A percentile compares a stretch with the other conserved stretches of the same genome.
Evolutionary conservation across 1,284 basidiomycete species (phyloP).

Genomic region (Phellopilus nigrolimitatus): DNA sequence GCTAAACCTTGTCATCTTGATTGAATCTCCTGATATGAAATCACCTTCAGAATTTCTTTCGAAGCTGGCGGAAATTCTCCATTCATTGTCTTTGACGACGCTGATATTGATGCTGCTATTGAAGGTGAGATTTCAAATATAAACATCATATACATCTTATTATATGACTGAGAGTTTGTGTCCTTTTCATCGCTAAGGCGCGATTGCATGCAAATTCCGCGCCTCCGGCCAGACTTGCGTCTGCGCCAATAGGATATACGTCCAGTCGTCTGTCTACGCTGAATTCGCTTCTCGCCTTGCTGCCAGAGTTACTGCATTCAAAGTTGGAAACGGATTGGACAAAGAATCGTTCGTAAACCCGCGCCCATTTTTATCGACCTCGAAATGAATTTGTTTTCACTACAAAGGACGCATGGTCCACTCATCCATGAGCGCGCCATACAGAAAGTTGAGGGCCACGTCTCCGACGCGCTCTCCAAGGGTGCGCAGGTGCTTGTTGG

Average conservation of each 20-base stretch:
- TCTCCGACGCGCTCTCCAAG: constrained; percentile 76
- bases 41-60: constrained; percentile 58
- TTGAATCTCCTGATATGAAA: constrained; percentile 7
- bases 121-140: constrained; percentile 43
- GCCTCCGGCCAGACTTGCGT: constrained; percentile 89
- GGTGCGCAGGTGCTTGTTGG: constrained; percentile 90
- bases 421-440: constrained; percentile 86
- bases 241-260: constrained; percentile 82
- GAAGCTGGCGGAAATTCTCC: constrained; percentile 90
- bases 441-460: constrained; percentile 84
- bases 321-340: constrained; percentile 87
- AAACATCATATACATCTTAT: background rate
- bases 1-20: constrained; percentile 17
- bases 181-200: constrained; percentile 41
- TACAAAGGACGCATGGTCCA: constrained; percentile 79
- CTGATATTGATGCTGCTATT: constrained; percentile 92
- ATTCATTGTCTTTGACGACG: constrained; percentile 97
- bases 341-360: constrained; percentile 56
- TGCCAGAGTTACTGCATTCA: constrained; percentile 84
- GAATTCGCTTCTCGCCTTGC: constrained; percentile 82
- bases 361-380: background rate
- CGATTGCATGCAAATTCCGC: constrained; percentile 89
- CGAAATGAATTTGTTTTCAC: too few species aligned
- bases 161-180: background rate
- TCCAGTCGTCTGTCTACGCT: constrained; percentile 81